Evolutionary conservation across 2,329 filamentous ascomycete genomes (phyloP).

Genomic region (Phyllosticta capitalensis): DNA sequence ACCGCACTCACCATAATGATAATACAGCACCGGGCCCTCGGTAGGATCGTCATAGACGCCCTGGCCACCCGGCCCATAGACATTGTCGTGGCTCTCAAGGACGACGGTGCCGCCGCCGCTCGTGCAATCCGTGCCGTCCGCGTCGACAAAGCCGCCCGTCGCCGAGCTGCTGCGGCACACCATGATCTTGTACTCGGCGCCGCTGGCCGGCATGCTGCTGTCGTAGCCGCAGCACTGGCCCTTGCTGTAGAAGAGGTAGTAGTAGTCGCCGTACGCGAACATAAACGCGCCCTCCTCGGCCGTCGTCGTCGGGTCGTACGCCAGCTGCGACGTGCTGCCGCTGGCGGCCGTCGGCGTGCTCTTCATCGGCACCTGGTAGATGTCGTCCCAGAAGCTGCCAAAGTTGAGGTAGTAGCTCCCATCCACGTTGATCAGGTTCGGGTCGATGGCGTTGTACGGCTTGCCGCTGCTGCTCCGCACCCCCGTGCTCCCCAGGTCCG

Average conservation of each 20-base stretch:
- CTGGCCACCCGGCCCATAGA: conserved; percentile 59
- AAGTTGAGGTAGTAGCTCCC: conserved; percentile 48
- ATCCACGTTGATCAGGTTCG: conserved; percentile 32
- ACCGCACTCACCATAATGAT: conserved; percentile 43
- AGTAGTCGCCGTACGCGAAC: conserved; percentile 46
- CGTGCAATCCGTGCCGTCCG: conserved; percentile 43
- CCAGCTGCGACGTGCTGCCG: conserved; percentile 37
- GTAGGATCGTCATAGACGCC: conserved; percentile 45
- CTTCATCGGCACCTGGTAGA: conserved; percentile 49
- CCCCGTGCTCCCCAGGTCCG: conserved; percentile 47
- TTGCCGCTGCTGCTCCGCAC: conserved; percentile 33
- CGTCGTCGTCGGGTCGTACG: conserved; percentile 45
- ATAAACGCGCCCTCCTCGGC: conserved; percentile 50
- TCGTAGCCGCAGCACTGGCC: conserved; percentile 57
- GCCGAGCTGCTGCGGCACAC: conserved; percentile 50
- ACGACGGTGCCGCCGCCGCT: conserved; percentile 52
- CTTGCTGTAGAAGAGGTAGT: conserved; percentile 55
- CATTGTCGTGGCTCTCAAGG: conserved; percentile 47
- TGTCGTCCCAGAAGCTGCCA: conserved; percentile 58
- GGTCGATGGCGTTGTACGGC: conserved; percentile 44
- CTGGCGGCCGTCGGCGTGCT: conserved; percentile 24
- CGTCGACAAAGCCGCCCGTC: conserved; percentile 48
- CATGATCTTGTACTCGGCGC: conserved; percentile 57
- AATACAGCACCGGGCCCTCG: conserved; percentile 49
- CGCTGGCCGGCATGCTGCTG: conserved; percentile 39